A percentile compares a stretch with the other conserved stretches of the same genome.
These are phyloP conservation scores for Udeniomyces megalosporus DNA, from an alignment of 768 basidiomycete genomes.

Conservation along the genomic window DNA sequence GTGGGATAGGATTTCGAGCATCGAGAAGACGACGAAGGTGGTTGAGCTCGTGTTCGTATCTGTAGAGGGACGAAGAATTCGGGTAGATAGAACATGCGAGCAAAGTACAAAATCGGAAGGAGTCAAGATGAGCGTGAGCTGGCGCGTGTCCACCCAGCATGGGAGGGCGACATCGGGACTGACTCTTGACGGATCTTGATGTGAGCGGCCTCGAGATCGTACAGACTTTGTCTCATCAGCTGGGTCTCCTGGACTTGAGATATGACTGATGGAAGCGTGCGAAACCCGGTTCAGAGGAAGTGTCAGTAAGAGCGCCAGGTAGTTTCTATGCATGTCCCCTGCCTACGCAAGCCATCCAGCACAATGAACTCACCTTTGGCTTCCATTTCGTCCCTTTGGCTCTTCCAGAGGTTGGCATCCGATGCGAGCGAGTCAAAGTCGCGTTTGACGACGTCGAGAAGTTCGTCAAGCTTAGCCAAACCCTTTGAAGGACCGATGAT, in stretches of 20 bases:
- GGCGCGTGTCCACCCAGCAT: no score
- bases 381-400: constrained; percentile 79
- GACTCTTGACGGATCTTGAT: constrained; percentile 59
- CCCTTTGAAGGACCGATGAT: background rate
- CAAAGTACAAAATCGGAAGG: background rate
- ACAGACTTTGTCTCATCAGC: constrained; percentile 72
- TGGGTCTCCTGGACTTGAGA: constrained; percentile 75
- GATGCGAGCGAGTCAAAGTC: constrained; percentile 64
- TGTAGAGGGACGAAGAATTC: background rate
- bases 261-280: constrained; percentile 25
- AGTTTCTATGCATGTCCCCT: no score
- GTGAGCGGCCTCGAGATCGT: constrained; percentile 81
- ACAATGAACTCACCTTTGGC: constrained; percentile 48
- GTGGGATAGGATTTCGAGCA: constrained; percentile 21
- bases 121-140: no score
- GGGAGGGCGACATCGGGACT: constrained; percentile 7
- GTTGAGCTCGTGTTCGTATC: constrained; percentile 66
- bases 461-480: constrained; percentile 44
- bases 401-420: constrained; percentile 51
- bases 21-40: constrained; percentile 55
- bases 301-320: background rate
- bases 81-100: background rate
- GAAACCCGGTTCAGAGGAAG: background rate
- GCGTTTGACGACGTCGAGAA: constrained; percentile 60
- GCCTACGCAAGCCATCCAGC: background rate